Evolutionary conservation across 2,329 filamentous ascomycete genomes (phyloP), one percentile per base, ranked within the genome.

Genomic region (Ilyonectria mors-panacis): DNA sequence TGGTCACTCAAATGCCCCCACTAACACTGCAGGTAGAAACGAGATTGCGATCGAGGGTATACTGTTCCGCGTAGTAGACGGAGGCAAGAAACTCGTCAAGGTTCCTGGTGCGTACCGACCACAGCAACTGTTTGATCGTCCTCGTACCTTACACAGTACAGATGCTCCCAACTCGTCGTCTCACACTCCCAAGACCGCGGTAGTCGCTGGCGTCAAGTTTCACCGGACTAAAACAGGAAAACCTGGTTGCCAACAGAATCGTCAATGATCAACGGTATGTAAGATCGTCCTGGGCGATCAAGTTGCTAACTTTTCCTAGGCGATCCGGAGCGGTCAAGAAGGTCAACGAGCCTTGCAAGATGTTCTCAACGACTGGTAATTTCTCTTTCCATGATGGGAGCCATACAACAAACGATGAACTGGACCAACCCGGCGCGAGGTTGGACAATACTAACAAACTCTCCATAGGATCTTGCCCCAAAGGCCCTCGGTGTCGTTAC

Each of bases 191-290:
- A 96, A 94, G 81, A 88, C 86, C 70, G 87, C 91, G 45, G 83
- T 85, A 6, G 84, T 97, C 67, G 93, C 92, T 59, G 93, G 94
- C 47, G 93, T 97, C 75, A 90, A 88, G 70, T 97, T 97, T 78
- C 87, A 94, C 75, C 89, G 94, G 72, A 97, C 93, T 80, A 97
- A 95, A 79, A 92, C 92, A 73, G 94, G 94, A 68, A 68, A 97
- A 97, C 74, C 87, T 97, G 28, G 92, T 95, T 76, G 92, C 94
- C 62, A 88, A 92, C 75, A 91, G 92, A 70, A 86, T 94, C 63
- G 88, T 95, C 66, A 91, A 91, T 78, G 90, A 91, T 69, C 92
- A 93, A 80, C 91, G 89, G 93, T 95, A 89, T 82, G 90, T 86
- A 57, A 33, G 65, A 62, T 72, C 66, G 59, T 53, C 66, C 42